These are phyloP conservation scores for Royoungia palumana DNA, from an alignment of 768 basidiomycete species.

Conservation along the genomic window DNA sequence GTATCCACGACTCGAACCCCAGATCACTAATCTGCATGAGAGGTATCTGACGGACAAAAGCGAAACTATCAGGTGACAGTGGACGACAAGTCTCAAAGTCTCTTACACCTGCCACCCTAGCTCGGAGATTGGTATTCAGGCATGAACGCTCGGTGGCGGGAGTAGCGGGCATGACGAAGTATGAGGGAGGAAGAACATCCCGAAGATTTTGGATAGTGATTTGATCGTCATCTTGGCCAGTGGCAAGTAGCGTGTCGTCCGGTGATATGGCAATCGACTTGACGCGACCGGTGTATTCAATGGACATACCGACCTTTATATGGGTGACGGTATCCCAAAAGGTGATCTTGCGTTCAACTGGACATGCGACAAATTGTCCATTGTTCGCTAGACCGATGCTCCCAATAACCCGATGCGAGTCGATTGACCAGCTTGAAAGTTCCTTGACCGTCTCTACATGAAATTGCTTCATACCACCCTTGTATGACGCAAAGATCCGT, in stretches of 20 bases:
- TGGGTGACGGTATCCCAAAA: constrained; percentile 7
- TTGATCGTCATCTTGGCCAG: constrained; percentile 4
- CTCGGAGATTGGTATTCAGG: neutral
- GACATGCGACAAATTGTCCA: constrained; percentile 5
- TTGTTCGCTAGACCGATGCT: neutral
- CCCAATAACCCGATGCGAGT: neutral
- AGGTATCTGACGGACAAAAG: neutral
- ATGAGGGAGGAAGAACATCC: constrained; percentile 2
- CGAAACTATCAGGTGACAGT: neutral
- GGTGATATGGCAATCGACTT: neutral
- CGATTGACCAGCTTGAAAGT: neutral
- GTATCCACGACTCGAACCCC: constrained; percentile 1
- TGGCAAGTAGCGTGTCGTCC: constrained; percentile 1
- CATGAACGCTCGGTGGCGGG: neutral
- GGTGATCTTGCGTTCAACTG: neutral
- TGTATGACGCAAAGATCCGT: constrained; percentile 3
- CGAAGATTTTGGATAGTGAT: neutral
- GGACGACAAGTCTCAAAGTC: neutral
- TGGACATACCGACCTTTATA: neutral
- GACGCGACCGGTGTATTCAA: neutral
- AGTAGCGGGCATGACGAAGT: neutral
- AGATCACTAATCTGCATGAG: neutral
- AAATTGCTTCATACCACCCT: constrained; percentile 1
- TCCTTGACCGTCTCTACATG: neutral
- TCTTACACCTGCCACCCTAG: neutral